Base-by-base conservation (phyloP, 2,329 filamentous ascomycete genomes). In the Aspergillus japonicus region DNA sequence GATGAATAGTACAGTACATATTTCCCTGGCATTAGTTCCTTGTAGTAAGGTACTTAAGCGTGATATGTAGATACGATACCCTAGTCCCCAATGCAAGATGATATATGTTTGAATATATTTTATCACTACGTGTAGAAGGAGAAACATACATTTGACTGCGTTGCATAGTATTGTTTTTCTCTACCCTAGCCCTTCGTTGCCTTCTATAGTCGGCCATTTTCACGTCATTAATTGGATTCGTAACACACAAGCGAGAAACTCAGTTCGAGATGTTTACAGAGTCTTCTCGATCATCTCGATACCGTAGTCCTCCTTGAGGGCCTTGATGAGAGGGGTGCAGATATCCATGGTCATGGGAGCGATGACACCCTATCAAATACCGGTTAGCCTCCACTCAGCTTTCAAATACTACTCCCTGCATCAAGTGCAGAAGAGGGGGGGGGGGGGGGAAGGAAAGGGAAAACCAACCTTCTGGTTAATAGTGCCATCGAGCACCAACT, bases 321-420 rank as follows among this genome's bases (percentile, higher is more conserved):
- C 89, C 80, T 89, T 86, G 78, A 93, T 88, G 68, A 96, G 78
- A 42, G 90, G 89, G 70, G 84, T 83, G 71, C 87, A 89, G 72
- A 94, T 85, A 71, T 89, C 85, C 61, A 83, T 81, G 68, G 80
- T 87, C 84, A 94, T 90, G 16, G 91, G 91, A 26, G 91, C 92
- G 61, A 96, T 77, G 54, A 95, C 81, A 74, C 89, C 89, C 80
- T 74, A 54, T 33, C n/a, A 44, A 39, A 11, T 2, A 50, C 62
- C 51, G 56, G 33, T 47, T n/a, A 33, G 11, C 14, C 7, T 10
- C n/a, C 10, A 12, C 12, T 5, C 23, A 23, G 23, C 23, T 23
- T 23, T 2, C 2, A 23, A 23, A 23, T 23, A 23, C 14, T 16
- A 12, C 2, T 0, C 14, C 16, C 12, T 35, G 3, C 4, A 11